phyloP scores from a whole-genome alignment of 1,139 yeast species.

The Eremothecium sinecaudum region DNA sequence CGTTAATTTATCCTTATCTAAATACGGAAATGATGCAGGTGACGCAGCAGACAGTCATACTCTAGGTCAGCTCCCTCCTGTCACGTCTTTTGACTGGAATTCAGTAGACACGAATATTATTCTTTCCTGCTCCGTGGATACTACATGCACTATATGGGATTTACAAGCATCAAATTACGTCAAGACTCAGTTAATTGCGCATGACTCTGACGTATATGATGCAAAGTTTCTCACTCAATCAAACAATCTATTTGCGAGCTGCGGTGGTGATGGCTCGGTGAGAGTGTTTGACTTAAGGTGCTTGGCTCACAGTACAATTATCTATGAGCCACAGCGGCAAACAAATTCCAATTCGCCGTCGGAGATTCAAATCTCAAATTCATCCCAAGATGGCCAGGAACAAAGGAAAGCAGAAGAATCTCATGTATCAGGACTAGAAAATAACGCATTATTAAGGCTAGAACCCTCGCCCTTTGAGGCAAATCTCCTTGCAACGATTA shows the following conservation, averaged over 20 bases:
- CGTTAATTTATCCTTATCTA: slow-evolving; percentile 27
- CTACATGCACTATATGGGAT: slow-evolving; percentile 97
- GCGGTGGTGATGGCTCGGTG: slow-evolving; percentile 93
- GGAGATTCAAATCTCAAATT: slow-evolving; percentile 6
- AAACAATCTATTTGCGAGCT: slow-evolving; percentile 77
- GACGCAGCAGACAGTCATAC: slow-evolving; percentile 9
- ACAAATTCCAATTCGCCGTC: slow-evolving; percentile 13
- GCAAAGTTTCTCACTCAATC: slow-evolving; percentile 74
- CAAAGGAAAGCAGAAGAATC: slow-evolving; percentile 6
- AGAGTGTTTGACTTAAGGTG: slow-evolving; percentile 84
- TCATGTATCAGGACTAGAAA: slow-evolving; percentile 6
- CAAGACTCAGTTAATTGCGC: slow-evolving; percentile 90
- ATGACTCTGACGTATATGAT: slow-evolving; percentile 90
- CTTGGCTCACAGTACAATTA: slow-evolving; percentile 87
- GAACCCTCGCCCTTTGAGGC: slow-evolving; percentile 72
- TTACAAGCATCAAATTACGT: slow-evolving; percentile 53
- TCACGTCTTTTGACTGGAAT: slow-evolving; percentile 94
- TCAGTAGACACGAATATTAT: slow-evolving; percentile 56
- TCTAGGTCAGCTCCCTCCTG: slow-evolving; percentile 50
- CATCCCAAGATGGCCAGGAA: neutral
- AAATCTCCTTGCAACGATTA: slow-evolving; percentile 76
- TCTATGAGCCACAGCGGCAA: slow-evolving; percentile 52
- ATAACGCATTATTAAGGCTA: slow-evolving; percentile 55
- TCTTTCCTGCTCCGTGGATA: slow-evolving; percentile 84
- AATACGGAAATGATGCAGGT: slow-evolving; percentile 24